Evolutionary conservation across 495 filamentous ascomycete species (phyloP).

Genomic region (Sordaria brevicollis): DNA sequence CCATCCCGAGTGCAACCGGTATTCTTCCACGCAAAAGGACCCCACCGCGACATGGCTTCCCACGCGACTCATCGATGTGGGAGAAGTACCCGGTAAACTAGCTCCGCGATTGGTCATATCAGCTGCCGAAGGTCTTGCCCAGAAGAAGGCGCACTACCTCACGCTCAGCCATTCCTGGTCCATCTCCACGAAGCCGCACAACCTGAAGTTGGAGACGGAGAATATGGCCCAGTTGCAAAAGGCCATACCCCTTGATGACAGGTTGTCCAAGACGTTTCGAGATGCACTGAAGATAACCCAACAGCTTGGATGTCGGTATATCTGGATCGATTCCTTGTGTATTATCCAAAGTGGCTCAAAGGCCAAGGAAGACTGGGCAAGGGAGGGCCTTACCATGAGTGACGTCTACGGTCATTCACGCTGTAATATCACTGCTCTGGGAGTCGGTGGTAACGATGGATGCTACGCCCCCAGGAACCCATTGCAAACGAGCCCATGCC

Average conservation of each 20-base stretch:
- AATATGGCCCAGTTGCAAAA: background rate
- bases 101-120: background rate
- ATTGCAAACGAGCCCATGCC: background rate
- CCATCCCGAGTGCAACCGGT: background rate
- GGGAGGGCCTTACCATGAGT: slow-evolving; percentile 4
- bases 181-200: background rate
- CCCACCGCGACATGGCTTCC: background rate
- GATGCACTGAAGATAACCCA: background rate
- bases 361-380: background rate
- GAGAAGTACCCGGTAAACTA: background rate
- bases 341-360: slow-evolving; percentile 2
- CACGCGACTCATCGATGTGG: background rate
- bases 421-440: background rate
- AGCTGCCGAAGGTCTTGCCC: background rate
- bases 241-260: background rate
- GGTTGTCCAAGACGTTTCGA: background rate
- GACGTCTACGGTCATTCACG: background rate
- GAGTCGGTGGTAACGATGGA: background rate
- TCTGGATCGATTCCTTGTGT: background rate
- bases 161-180: background rate
- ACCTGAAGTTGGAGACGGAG: background rate
- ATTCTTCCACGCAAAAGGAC: background rate
- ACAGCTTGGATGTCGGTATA: background rate
- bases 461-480: background rate
- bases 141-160: background rate